These are phyloP conservation scores for Exserohilum turcica DNA, from an alignment of 2,329 filamentous ascomycete genomes.

Conservation along the genomic window DNA sequence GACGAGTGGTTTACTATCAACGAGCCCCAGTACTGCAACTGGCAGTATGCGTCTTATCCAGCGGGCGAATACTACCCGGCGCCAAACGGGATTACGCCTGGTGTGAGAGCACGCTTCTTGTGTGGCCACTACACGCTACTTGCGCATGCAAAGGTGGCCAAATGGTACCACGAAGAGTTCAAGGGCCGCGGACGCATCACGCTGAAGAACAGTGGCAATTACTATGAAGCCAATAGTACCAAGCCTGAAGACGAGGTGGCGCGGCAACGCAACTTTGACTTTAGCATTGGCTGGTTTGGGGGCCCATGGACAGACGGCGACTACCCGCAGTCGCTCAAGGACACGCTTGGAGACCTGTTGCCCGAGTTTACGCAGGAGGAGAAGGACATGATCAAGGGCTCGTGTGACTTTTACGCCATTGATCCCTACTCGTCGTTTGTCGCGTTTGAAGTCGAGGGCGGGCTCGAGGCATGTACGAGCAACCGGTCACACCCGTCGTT, in stretches of 20 bases:
- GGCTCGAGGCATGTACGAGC: constrained; percentile 47
- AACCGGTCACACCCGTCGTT: constrained; percentile 49
- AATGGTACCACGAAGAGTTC: constrained; percentile 55
- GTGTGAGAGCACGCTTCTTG: constrained; percentile 49
- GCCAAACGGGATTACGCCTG: constrained; percentile 51
- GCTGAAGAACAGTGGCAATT: constrained; percentile 53
- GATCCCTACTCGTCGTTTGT: constrained; percentile 45
- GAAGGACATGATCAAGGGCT: constrained; percentile 51
- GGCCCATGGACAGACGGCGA: constrained; percentile 55
- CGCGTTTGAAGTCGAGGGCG: constrained; percentile 40
- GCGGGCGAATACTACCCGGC: constrained; percentile 54
- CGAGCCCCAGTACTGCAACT: constrained; percentile 55
- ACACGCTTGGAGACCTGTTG: constrained; percentile 49
- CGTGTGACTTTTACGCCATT: constrained; percentile 53
- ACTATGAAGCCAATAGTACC: constrained; percentile 48
- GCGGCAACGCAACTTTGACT: constrained; percentile 49
- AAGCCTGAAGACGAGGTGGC: constrained; percentile 45
- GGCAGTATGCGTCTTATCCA: constrained; percentile 54
- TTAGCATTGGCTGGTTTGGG: constrained; percentile 53
- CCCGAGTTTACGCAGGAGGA: constrained; percentile 47
- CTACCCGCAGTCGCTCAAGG: constrained; percentile 48
- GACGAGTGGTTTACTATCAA: constrained; percentile 52
- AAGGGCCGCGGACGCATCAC: constrained; percentile 50
- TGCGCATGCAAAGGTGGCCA: constrained; percentile 51
- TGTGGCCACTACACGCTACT: constrained; percentile 54